Conservation (phyloP, 495 filamentous ascomycete genomes). For the Margaritispora aquatica region DNA sequence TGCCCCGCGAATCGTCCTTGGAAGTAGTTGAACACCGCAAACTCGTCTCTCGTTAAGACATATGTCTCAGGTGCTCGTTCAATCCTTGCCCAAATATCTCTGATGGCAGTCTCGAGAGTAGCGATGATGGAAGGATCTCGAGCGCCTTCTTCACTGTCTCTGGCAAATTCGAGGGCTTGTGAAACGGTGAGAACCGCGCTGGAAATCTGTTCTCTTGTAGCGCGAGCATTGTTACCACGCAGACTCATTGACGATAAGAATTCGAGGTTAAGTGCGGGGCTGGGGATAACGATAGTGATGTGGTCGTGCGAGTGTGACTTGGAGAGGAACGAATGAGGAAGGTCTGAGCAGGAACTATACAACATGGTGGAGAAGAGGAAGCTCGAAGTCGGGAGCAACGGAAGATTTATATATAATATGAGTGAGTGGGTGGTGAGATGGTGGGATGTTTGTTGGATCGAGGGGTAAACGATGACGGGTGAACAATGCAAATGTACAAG, state of each 20-base stretch:
- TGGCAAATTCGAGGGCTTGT: constrained; percentile 60
- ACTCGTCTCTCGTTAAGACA: constrained; percentile 63
- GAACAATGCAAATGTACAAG: too few relatives aligned
- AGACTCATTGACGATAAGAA: constrained; percentile 12
- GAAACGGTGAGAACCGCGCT: constrained; percentile 25
- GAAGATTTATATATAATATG: neutral
- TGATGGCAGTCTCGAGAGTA: constrained; percentile 51
- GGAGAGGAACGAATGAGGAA: constrained; percentile 11
- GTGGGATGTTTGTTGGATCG: too few relatives aligned
- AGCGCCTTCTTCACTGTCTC: constrained; percentile 53
- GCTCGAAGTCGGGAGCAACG: neutral
- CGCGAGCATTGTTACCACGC: constrained; percentile 8
- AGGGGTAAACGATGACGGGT: too few relatives aligned
- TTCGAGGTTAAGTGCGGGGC: constrained; percentile 1
- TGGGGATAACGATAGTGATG: constrained; percentile 1
- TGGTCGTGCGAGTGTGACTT: neutral
- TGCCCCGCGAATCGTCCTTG: constrained; percentile 48
- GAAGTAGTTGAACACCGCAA: constrained; percentile 74
- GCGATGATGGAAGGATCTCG: constrained; percentile 43
- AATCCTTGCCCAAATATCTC: constrained; percentile 56
- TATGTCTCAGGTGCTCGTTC: constrained; percentile 52
- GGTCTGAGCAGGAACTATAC: constrained; percentile 11
- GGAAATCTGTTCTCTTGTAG: constrained; percentile 7
- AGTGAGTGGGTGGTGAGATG: neutral
- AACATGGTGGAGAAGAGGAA: constrained; percentile 15